Conservation (phyloP, 2,329 filamentous ascomycete species). For the Fusarium duplospermum region DNA sequence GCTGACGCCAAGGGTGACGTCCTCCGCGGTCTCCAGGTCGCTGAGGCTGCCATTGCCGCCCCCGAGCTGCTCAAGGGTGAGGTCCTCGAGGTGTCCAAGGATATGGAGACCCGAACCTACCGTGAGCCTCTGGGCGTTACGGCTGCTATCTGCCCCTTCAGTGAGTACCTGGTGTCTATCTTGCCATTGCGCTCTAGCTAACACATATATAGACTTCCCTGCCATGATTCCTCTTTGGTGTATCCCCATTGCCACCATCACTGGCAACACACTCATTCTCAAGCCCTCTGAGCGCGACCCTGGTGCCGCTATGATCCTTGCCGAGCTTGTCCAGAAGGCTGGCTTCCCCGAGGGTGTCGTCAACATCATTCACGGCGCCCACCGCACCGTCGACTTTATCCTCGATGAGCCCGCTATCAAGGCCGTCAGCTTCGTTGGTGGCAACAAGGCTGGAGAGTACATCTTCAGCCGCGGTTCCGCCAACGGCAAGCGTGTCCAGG, state of each 20-base stretch:
- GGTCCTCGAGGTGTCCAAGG: constrained; percentile 85
- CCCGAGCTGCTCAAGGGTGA: constrained; percentile 86
- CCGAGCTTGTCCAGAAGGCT: constrained; percentile 81
- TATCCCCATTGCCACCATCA: constrained; percentile 85
- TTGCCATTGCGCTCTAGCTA: constrained; percentile 1
- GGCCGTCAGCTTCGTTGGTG: constrained; percentile 86
- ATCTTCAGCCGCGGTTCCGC: constrained; percentile 83
- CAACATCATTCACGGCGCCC: constrained; percentile 84
- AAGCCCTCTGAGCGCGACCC: constrained; percentile 91
- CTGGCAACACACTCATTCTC: constrained; percentile 84
- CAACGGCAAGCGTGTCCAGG: constrained; percentile 89
- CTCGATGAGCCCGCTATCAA: constrained; percentile 87
- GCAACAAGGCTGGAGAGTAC: constrained; percentile 90
- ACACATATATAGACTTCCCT: constrained; percentile 76
- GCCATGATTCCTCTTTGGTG: constrained; percentile 96
- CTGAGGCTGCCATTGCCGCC: constrained; percentile 83
- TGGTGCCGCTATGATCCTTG: constrained; percentile 86
- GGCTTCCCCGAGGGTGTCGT: constrained; percentile 85
- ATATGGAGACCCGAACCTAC: constrained; percentile 90
- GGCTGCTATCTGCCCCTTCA: constrained; percentile 89
- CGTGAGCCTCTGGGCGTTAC: constrained; percentile 84
- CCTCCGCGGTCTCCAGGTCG: constrained; percentile 83
- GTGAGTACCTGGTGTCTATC: constrained; percentile 59
- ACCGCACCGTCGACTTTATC: constrained; percentile 86
- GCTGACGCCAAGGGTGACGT: constrained; percentile 86